These are phyloP conservation scores for Curvularia spicifera DNA, from an alignment of 2,329 filamentous ascomycete genomes.

Conservation along the genomic window DNA sequence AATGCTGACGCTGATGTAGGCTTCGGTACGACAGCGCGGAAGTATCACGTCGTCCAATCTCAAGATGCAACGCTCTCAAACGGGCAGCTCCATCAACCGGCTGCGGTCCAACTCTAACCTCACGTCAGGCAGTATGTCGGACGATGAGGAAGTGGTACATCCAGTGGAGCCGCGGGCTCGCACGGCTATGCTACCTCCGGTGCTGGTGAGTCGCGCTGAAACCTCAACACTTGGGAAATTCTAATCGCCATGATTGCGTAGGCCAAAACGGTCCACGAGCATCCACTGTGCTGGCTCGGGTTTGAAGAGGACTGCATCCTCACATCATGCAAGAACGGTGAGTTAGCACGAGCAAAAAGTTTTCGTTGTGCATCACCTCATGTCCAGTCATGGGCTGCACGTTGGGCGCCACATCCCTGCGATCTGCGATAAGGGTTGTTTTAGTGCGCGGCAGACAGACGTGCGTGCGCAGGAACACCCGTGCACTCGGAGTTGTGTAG, in stretches of 20 bases:
- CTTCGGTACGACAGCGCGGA: slow-evolving; percentile 63
- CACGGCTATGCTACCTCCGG: slow-evolving; percentile 86
- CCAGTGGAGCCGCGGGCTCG: slow-evolving; percentile 82
- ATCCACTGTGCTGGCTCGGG: slow-evolving; percentile 88
- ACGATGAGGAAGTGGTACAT: slow-evolving; percentile 72
- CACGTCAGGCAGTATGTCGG: slow-evolving; percentile 60
- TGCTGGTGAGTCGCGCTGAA: slow-evolving; percentile 68
- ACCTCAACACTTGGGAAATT: slow-evolving; percentile 4
- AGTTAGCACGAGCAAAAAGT: slow-evolving; percentile 48
- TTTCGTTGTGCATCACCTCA: slow-evolving; percentile 17
- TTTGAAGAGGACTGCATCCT: slow-evolving; percentile 94
- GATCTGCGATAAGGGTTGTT: slow-evolving; percentile 35
- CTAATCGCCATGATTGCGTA: slow-evolving; percentile 45
- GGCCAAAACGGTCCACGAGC: slow-evolving; percentile 83
- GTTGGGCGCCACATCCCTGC: slow-evolving; percentile 7
- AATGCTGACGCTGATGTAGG: slow-evolving; percentile 41
- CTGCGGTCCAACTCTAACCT: slow-evolving; percentile 74
- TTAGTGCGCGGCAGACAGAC: slow-evolving; percentile 21
- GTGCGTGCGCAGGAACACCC: slow-evolving; percentile 39
- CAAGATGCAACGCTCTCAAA: slow-evolving; percentile 58
- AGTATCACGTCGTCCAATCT: slow-evolving; percentile 59
- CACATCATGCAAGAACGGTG: slow-evolving; percentile 89
- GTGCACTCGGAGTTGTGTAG: slow-evolving; percentile 7
- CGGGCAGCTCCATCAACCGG: slow-evolving; percentile 66
- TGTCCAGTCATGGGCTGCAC: slow-evolving; percentile 16